phyloP scores from a whole-genome alignment of 2,329 filamentous ascomycete genomes.

The Ceratocystis cubensis region DNA sequence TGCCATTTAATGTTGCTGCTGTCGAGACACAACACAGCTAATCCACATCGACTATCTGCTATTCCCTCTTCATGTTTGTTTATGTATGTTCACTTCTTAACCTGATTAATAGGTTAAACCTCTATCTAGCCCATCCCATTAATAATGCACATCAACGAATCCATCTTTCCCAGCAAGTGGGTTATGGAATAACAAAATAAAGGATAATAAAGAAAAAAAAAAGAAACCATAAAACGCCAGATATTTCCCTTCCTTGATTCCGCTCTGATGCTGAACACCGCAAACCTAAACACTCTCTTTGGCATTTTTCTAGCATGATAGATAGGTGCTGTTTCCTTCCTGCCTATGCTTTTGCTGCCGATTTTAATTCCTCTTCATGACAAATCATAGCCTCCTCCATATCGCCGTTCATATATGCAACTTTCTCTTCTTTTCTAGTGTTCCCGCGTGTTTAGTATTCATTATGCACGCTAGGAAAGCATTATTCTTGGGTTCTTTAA shows the following conservation, averaged over 20 bases:
- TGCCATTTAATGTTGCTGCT: too few species aligned
- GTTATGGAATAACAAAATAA: background rate
- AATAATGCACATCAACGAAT: background rate
- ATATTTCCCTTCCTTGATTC: background rate
- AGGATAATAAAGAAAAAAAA: background rate
- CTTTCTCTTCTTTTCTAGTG: background rate
- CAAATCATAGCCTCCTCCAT: background rate
- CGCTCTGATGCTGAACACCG: background rate
- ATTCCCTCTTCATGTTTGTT: too few species aligned
- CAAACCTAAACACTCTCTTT: background rate
- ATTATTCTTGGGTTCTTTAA: conserved; percentile 22
- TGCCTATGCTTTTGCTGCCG: background rate
- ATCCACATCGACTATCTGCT: too few species aligned
- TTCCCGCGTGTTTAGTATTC: background rate
- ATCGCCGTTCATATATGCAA: background rate
- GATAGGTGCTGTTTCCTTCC: background rate
- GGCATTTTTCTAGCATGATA: background rate
- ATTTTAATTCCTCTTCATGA: background rate
- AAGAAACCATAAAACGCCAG: background rate
- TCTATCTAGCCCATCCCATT: too few species aligned
- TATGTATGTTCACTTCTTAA: too few species aligned
- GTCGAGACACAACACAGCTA: too few species aligned
- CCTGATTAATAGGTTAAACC: too few species aligned
- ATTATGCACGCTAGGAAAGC: background rate
- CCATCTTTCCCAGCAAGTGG: background rate